A percentile compares a stretch with the other conserved stretches of the same genome.
Conservation (phyloP, 768 basidiomycete genomes). For the Amylocystis lapponica region DNA sequence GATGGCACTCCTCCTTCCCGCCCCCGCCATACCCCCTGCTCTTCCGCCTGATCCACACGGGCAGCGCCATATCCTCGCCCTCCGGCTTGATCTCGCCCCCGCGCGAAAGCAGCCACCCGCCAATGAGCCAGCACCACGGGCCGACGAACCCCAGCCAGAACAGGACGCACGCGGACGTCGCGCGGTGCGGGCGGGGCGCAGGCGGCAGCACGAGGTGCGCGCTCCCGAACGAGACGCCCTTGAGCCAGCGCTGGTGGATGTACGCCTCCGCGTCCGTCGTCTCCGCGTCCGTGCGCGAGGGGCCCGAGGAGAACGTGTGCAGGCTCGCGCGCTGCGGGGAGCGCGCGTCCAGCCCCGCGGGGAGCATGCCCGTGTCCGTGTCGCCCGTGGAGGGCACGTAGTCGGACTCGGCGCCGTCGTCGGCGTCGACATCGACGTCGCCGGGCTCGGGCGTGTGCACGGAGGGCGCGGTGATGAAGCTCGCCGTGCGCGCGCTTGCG, state of each 20-base stretch:
- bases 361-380: conserved; percentile 1
- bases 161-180: conserved; percentile 35
- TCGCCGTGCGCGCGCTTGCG: conserved; percentile 20
- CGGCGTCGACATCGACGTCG: neutral
- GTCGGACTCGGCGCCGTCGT: conserved; percentile 3
- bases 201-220: conserved; percentile 4
- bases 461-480: conserved; percentile 30
- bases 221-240: conserved; percentile 18
- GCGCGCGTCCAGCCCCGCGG: conserved; percentile 11
- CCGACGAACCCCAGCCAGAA: conserved; percentile 73
- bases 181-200: neutral
- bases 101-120: conserved; percentile 62
- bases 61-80: conserved; percentile 19
- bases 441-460: conserved; percentile 15
- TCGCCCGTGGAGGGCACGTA: conserved; percentile 5
- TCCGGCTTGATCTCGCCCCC: conserved; percentile 33
- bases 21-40: conserved; percentile 29
- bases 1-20: conserved; percentile 30
- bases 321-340: conserved; percentile 4
- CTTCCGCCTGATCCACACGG: conserved; percentile 33
- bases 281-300: conserved; percentile 12
- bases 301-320: conserved; percentile 5
- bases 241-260: conserved; percentile 25
- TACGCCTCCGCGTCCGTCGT: conserved; percentile 16
- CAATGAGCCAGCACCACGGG: conserved; percentile 72